phyloP scores from a whole-genome alignment of 352 stramenopile species.

The Aphanomyces astaci region DNA sequence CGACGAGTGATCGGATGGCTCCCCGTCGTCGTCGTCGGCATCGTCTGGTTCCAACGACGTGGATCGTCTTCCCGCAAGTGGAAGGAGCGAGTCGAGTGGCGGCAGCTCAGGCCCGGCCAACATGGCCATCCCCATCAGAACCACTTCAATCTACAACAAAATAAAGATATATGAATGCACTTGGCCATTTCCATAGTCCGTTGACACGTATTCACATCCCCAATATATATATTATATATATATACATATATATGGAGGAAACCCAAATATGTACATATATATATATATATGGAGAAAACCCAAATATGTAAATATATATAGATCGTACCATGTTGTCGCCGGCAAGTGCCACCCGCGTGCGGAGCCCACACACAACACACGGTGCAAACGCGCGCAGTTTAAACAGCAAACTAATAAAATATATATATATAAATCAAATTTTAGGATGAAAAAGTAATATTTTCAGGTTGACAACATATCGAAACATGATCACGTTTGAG shows the following conservation, averaged over 20 bases:
- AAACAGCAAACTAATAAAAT: conserved; percentile 46
- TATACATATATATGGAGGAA: too few relatives aligned
- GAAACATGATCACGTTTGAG: too few relatives aligned
- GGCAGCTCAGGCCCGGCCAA: conserved; percentile 47
- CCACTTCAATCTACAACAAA: conserved; percentile 63
- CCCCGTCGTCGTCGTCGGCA: conserved; percentile 11
- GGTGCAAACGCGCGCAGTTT: conserved; percentile 65
- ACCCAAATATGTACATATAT: too few relatives aligned
- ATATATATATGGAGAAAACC: too few relatives aligned
- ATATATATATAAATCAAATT: too few relatives aligned
- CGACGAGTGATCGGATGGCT: conserved; percentile 26
- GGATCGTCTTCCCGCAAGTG: conserved; percentile 34
- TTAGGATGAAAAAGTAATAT: too few relatives aligned
- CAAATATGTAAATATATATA: too few relatives aligned
- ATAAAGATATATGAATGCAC: too few relatives aligned
- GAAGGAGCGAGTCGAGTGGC: conserved; percentile 37
- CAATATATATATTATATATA: too few relatives aligned
- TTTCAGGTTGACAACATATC: too few relatives aligned
- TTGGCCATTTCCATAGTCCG: too few relatives aligned
- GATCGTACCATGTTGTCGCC: conserved; percentile 69
- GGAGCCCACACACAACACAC: conserved; percentile 75
- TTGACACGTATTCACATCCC: too few relatives aligned
- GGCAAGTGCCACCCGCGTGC: conserved; percentile 59
- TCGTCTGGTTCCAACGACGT: conserved; percentile 25
- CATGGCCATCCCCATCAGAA: conserved; percentile 73